Evolutionary conservation across 139 green algal species (phyloP), one percentile per base, ranked within the genome.

Genomic region (Closterium sp.): DNA sequence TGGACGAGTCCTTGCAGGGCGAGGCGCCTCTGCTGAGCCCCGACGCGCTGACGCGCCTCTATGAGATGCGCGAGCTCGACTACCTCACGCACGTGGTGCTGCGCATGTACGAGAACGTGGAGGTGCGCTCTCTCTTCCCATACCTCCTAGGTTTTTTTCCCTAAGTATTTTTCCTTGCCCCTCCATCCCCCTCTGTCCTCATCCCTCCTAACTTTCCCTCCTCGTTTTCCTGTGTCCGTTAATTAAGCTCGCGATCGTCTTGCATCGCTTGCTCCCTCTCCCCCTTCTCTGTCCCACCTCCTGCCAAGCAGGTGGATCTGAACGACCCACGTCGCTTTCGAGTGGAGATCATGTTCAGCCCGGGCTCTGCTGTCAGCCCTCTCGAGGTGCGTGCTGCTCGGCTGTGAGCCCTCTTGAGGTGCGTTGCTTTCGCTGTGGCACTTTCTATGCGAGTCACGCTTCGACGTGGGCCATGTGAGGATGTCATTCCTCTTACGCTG

Each of bases 11-110:
- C 12, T 19, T 85, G 84, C 9, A 92, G 35, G 85, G 90, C 35
- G 16, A 86, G 85, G 30, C 33, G 38, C 3, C 31, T 6, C 86
- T 91, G 23, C 32, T 93, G 32, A 91, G 36, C 25, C 84, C 85
- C 8, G 66, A 89, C 12, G 93, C 88, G 9, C 16, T 93, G 34
- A 32, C 83, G 8, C 32, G 25, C n/a, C 38, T 94, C n/a, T 85
- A 66, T 34, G 34, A 94, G 32, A 91, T 34, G 23, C 84, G 69
- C 16, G 88, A 95, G 38, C 95, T 99, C 85, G 98, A 99, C 94
- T 99, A 99, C 95, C 95, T 99, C 43, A 99, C 98, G 28, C 94
- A 95, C 30, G 96, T 99, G 83, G 97, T 99, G 55, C 96, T 99
- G 88, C 95, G 97, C 84, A 98, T 99, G 97, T 99, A 98, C 93